These are phyloP conservation scores for Apiosordaria backusii DNA, from an alignment of 495 filamentous ascomycete genomes.

Conservation along the genomic window DNA sequence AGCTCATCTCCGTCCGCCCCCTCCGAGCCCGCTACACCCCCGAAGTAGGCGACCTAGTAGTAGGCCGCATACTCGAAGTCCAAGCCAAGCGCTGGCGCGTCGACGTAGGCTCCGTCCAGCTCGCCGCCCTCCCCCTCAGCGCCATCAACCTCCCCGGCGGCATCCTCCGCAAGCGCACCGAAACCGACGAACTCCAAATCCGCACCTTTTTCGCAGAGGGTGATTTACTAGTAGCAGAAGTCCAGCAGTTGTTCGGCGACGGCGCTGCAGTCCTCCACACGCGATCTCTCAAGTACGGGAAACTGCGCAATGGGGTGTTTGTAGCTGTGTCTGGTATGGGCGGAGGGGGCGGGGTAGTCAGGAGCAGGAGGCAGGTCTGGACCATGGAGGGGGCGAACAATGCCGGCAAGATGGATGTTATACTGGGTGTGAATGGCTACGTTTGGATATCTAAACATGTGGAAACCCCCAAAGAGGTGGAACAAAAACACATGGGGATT, in stretches of 20 bases:
- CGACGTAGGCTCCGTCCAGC: slow-evolving; percentile 78
- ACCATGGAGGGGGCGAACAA: slow-evolving; percentile 63
- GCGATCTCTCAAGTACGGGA: slow-evolving; percentile 85
- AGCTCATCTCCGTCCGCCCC: slow-evolving; percentile 84
- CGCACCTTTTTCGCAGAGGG: slow-evolving; percentile 89
- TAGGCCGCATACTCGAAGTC: slow-evolving; percentile 90
- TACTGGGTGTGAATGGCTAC: slow-evolving; percentile 92
- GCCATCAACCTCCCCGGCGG: slow-evolving; percentile 94
- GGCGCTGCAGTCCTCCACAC: slow-evolving; percentile 86
- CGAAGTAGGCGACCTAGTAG: slow-evolving; percentile 91
- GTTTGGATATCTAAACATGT: slow-evolving; percentile 87
- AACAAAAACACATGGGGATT: slow-evolving; percentile 50
- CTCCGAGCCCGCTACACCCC: slow-evolving; percentile 91
- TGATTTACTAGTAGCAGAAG: slow-evolving; percentile 84
- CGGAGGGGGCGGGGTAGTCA: slow-evolving; percentile 76
- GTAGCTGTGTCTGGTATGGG: slow-evolving; percentile 74
- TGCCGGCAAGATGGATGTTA: slow-evolving; percentile 74
- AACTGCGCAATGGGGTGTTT: slow-evolving; percentile 88
- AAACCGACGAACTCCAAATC: slow-evolving; percentile 93
- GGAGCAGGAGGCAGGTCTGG: slow-evolving; percentile 81
- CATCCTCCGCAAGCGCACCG: slow-evolving; percentile 83
- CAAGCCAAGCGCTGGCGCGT: slow-evolving; percentile 89
- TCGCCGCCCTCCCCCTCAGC: slow-evolving; percentile 76
- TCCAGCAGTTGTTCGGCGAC: slow-evolving; percentile 78
- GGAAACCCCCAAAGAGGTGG: slow-evolving; percentile 40